Evolutionary conservation across 805 yeast species (phyloP), one percentile per base, ranked within the genome.

Genomic region (Kodamaea jinghongensis): DNA sequence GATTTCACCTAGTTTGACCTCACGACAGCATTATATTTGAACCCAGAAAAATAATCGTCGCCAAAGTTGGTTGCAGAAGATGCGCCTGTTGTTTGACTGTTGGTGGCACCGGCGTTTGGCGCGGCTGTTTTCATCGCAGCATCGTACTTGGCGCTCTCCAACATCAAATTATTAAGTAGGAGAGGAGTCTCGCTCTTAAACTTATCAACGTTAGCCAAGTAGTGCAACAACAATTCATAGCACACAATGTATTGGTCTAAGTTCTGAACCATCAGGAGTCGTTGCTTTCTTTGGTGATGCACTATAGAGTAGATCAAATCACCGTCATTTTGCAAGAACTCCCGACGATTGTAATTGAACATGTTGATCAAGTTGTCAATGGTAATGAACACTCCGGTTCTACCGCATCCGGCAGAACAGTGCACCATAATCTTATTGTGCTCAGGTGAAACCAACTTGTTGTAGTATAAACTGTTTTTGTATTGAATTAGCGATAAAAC

Each of bases 201-300:
- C 33, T 43, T 36, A 28, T 42, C 44, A 2, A 43, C 36, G 12
- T 55, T 44, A 15, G 39, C 36, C 42, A 47, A 38, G 38, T 58
- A 63, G 31, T 53, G 39, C 12, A 62, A 40, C n/a, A 76, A 55
- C 9, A 78, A 67, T 45, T 87, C 93, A 58, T 87, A 86, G 57
- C 91, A 82, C 45, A 81, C 71, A 15, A 83, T 67, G 49, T 75
- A 85, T 60, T 86, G 96, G 43, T 83, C 79, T 43, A 86, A 70
- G 52, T 79, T 83, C 56, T 86, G 95, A 10, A 87, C 95, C 93
- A 86, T 86, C 4, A 89, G 80, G 17, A 86, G 70, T 48, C 96
- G 63, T 58, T 86, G 93, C 45, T 77, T 74, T 49, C 96, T 70
- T 52, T 86, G 78, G 37, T 70, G 73, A 48, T 81, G 78, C 9